These are phyloP conservation scores for Fonsecaea monophora DNA, from an alignment of 2,329 filamentous ascomycete genomes.

Conservation along the genomic window DNA sequence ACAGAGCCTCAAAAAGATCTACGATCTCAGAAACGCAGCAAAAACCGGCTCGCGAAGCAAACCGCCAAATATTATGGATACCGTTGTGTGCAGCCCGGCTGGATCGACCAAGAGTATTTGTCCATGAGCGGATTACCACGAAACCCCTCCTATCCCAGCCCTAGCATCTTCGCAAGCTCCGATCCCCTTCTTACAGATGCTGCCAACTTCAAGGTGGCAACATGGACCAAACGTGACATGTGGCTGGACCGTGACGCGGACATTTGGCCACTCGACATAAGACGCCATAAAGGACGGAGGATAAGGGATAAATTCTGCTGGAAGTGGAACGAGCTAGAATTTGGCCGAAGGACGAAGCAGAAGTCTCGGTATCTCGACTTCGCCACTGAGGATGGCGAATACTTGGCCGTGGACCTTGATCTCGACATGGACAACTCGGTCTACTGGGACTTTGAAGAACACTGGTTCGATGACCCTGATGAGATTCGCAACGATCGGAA, in stretches of 20 bases:
- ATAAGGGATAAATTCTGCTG: conserved; percentile 23
- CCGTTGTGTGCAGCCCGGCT: conserved; percentile 32
- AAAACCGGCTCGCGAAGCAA: conserved; percentile 31
- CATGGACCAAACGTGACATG: conserved; percentile 34
- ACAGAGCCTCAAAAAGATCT: conserved; percentile 24
- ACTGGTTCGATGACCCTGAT: not conserved
- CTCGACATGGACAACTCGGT: not conserved
- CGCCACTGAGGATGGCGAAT: not conserved
- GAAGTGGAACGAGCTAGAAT: conserved; percentile 11
- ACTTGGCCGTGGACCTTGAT: not conserved
- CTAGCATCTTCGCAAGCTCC: not conserved
- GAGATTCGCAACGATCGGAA: not conserved
- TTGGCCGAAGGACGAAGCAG: conserved; percentile 20
- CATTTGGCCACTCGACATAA: conserved; percentile 30
- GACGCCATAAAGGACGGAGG: conserved; percentile 28
- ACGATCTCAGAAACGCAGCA: conserved; percentile 22
- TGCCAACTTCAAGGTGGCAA: conserved; percentile 1
- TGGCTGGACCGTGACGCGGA: conserved; percentile 23
- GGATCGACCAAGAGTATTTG: conserved; percentile 32
- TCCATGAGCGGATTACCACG: not conserved
- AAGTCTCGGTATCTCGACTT: not conserved
- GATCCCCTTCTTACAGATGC: conserved; percentile 11
- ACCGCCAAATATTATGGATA: conserved; percentile 35
- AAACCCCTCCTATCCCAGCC: not conserved
- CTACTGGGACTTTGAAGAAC: not conserved